phyloP scores from a whole-genome alignment of 257 asterid species.

The Lycium ferocissimum region DNA sequence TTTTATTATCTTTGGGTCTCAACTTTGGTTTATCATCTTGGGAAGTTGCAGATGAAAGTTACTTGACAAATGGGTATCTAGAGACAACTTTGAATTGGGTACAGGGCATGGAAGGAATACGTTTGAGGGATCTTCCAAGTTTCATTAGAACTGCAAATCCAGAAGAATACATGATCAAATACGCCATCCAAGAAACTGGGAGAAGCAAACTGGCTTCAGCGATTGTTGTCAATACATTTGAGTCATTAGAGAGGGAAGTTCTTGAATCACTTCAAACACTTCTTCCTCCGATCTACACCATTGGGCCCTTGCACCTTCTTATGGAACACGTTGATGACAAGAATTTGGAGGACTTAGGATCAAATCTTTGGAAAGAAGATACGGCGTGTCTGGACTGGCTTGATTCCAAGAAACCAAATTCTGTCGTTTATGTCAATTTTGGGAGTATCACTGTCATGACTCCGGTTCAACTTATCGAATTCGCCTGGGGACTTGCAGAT shows the following conservation, averaged over 20 bases:
- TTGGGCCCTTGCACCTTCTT: slow-evolving; percentile 61
- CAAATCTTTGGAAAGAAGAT: too few relatives aligned
- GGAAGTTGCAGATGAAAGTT: slow-evolving; percentile 42
- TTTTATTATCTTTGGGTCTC: too few relatives aligned
- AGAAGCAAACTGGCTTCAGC: slow-evolving; percentile 46
- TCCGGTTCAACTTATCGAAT: too few relatives aligned
- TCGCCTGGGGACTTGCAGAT: too few relatives aligned
- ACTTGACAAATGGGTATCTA: slow-evolving; percentile 55
- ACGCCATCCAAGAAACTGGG: slow-evolving; percentile 27
- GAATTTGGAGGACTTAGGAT: neutral
- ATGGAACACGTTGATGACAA: slow-evolving; percentile 28
- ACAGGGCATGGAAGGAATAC: slow-evolving; percentile 46
- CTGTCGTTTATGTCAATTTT: too few relatives aligned
- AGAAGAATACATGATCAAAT: slow-evolving; percentile 47
- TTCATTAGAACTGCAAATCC: slow-evolving; percentile 46
- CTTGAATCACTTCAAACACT: slow-evolving; percentile 41
- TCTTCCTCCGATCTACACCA: slow-evolving; percentile 48
- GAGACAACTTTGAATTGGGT: slow-evolving; percentile 48
- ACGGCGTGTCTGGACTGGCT: too few relatives aligned
- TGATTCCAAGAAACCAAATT: too few relatives aligned
- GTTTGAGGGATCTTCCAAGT: slow-evolving; percentile 54
- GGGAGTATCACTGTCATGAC: too few relatives aligned
- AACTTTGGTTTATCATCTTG: too few relatives aligned
- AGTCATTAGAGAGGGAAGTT: slow-evolving; percentile 50
- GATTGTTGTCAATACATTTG: slow-evolving; percentile 55